phyloP scores from a whole-genome alignment of 352 stramenopile species.

The Phytophthora pseudosyringae region DNA sequence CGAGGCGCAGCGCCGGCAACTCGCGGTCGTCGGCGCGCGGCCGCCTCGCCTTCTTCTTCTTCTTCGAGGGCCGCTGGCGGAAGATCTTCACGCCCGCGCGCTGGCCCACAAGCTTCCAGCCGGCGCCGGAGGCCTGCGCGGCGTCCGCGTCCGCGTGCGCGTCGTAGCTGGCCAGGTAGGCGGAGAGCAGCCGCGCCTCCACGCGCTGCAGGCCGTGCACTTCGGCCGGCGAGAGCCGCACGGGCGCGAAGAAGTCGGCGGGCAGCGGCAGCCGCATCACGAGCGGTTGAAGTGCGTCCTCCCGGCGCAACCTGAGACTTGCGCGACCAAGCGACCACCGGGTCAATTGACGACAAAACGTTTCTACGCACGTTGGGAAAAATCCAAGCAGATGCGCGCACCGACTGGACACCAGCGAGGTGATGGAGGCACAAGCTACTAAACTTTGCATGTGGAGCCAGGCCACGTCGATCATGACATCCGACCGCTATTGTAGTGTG shows the following conservation, averaged over 20 bases:
- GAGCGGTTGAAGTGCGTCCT: slow-evolving; percentile 23
- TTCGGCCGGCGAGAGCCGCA: slow-evolving; percentile 52
- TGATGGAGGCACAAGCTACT: neutral
- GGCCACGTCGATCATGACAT: neutral
- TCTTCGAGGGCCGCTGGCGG: slow-evolving; percentile 34
- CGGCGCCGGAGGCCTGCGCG: slow-evolving; percentile 1
- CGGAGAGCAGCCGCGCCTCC: slow-evolving; percentile 51
- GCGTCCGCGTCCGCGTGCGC: slow-evolving; percentile 26
- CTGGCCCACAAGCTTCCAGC: slow-evolving; percentile 61
- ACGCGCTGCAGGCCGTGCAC: slow-evolving; percentile 50
- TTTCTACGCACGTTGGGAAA: neutral
- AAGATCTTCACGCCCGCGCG: slow-evolving; percentile 58
- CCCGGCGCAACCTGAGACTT: neutral
- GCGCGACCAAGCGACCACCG: slow-evolving; percentile 5
- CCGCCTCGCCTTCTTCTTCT: slow-evolving; percentile 26
- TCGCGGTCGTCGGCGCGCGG: slow-evolving; percentile 13
- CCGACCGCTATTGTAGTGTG: neutral
- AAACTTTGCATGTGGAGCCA: no score
- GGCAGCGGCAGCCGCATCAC: slow-evolving; percentile 56
- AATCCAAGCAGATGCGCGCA: neutral
- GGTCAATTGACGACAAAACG: slow-evolving; percentile 15
- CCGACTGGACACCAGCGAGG: neutral
- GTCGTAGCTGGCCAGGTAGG: slow-evolving; percentile 66
- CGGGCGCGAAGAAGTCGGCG: slow-evolving; percentile 54
- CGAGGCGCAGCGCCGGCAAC: slow-evolving; percentile 43